Conservation (phyloP, 2,329 filamentous ascomycete genomes). For the Elsinoe fawcettii region DNA sequence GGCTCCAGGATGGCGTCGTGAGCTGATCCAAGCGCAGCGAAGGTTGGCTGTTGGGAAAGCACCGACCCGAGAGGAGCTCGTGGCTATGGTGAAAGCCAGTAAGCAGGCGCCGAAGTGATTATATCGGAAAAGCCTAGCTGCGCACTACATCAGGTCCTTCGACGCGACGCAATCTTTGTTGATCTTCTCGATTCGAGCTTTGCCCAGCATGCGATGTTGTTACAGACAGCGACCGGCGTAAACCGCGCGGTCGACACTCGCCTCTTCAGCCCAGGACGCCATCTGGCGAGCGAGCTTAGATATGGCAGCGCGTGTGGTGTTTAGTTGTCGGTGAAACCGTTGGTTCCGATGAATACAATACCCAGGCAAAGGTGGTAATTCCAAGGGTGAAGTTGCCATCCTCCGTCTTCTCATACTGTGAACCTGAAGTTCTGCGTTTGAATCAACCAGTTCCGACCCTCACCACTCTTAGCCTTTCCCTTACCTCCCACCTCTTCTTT, state of each 20-base stretch:
- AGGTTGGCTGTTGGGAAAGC: not conserved
- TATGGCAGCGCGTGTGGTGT: no score
- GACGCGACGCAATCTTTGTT: no score
- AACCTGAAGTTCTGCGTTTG: conserved; percentile 38
- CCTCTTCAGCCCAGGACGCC: no score
- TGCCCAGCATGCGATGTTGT: no score
- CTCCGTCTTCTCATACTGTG: conserved; percentile 29
- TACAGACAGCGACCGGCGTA: no score
- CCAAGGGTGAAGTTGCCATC: not conserved
- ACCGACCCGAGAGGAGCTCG: conserved; percentile 51
- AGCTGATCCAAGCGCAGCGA: conserved; percentile 33
- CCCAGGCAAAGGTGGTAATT: not conserved
- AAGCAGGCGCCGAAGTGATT: not conserved
- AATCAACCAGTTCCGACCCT: conserved; percentile 33
- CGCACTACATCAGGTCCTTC: no score
- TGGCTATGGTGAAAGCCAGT: conserved; percentile 57
- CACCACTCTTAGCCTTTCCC: conserved; percentile 26
- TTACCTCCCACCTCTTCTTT: conserved; percentile 27
- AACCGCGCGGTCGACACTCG: no score
- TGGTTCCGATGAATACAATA: no score
- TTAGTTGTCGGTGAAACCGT: no score
- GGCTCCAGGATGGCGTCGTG: not conserved
- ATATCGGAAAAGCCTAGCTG: no score
- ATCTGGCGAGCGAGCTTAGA: no score
- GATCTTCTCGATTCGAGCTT: no score